These are phyloP conservation scores for Craspedostauros australis DNA, from an alignment of 108 stramenopile genomes.

Conservation along the genomic window DNA sequence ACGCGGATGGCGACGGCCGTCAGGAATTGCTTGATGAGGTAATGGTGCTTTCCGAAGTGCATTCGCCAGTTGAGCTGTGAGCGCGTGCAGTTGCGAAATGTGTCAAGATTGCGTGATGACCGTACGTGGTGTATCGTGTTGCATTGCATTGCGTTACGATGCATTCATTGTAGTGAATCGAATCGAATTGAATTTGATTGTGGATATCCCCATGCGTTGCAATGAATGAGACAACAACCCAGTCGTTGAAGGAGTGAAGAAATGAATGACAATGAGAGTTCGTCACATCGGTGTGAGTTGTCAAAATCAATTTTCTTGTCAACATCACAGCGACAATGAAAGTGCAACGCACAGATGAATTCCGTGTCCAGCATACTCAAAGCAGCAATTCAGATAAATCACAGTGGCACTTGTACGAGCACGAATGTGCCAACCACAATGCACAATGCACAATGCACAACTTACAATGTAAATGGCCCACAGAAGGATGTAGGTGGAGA, in stretches of 20 bases:
- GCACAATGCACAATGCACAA: too few relatives aligned
- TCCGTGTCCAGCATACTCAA: too few relatives aligned
- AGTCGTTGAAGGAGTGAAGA: not conserved
- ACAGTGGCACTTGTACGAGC: not conserved
- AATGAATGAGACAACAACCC: not conserved
- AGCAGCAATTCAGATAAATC: not conserved
- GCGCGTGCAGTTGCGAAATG: too few relatives aligned
- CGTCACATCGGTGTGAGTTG: not conserved
- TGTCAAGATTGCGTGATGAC: too few relatives aligned
- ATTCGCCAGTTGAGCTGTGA: slow-evolving; percentile 75
- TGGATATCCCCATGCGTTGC: not conserved
- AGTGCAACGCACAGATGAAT: not conserved
- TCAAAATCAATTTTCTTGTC: not conserved
- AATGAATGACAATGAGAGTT: not conserved
- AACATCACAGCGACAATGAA: not conserved
- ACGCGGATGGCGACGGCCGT: slow-evolving; percentile 80
- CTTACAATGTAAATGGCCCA: slow-evolving; percentile 63
- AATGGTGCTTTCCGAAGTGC: slow-evolving; percentile 80
- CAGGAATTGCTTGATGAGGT: slow-evolving; percentile 81
- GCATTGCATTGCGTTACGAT: too few relatives aligned
- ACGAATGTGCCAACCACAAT: too few relatives aligned
- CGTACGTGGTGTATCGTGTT: too few relatives aligned
- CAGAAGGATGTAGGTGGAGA: slow-evolving; percentile 63
- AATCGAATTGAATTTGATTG: not conserved
- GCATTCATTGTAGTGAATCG: not conserved